Base-by-base conservation (phyloP, 1,284 basidiomycete species). In the Puccinia horiana region DNA sequence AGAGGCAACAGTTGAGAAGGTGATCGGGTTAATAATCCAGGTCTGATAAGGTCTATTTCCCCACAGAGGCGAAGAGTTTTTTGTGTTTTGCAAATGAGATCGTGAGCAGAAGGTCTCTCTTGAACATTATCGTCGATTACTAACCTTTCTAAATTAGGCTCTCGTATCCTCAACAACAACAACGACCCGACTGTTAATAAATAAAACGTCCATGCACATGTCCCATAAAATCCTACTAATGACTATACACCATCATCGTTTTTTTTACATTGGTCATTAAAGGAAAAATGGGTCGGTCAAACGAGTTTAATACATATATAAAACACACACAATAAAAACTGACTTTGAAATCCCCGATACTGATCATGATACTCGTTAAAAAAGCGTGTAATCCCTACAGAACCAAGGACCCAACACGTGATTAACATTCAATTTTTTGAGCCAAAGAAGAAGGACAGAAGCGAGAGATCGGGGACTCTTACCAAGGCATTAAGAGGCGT, bases 121-220 rank as follows among this genome's bases (percentile, higher is more conserved):
- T 49, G 61, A 32, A 72, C 14, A n/a, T 11, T 58, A 23, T n/a
- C 56, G 56, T 20, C 56, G 23, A 58, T 58, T n/a, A 9, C 63
- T 76, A 83, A 91, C 93, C 94, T 90, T 85, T 94, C 92, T 12
- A 98, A 89, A 84, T 92, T 90, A 0, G 96, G 96, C 87, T 99
- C 96, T 85, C 95, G 94, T 29, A 97, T 88, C 47, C 96, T 91
- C 63, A 99, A 88, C 72, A 97, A 92, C 0, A 99, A 90, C 26
- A 98, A 88, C 0, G 95, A 95, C 11, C 96, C 88, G 1, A 98
- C 94, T 20, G 94, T 96, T 18, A 94, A 88, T 85, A 96, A 93
- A 87, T 94, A 95, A 88, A 96, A 96, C 0, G 92, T 91, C 95
- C 95, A 97, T 6, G 91, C 92, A 11, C 92, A 92, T 44, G 95